Conservation (phyloP, 176 grass and related monocot genomes). For the Urochloa ruziziensis region DNA sequence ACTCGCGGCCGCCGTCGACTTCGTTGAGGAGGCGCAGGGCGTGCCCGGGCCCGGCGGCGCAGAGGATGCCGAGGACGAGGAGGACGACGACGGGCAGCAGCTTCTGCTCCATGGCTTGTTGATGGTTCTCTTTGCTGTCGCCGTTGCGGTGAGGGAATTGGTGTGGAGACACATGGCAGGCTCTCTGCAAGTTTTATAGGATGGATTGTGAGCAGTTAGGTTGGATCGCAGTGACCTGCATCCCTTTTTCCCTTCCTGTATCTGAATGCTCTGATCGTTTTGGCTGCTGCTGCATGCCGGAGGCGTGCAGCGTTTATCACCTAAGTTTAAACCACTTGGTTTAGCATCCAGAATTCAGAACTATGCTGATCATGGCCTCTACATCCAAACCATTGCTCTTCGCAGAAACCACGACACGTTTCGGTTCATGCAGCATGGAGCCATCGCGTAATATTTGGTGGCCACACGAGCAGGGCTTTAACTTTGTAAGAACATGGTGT, state of each 20-base stretch:
- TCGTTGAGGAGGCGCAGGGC: slow-evolving; percentile 33
- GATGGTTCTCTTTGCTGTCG: not conserved
- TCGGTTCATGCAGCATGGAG: not conserved
- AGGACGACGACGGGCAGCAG: not conserved
- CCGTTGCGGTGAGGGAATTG: not conserved
- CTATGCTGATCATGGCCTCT: not conserved
- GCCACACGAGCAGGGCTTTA: not conserved
- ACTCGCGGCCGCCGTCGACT: slow-evolving; percentile 2
- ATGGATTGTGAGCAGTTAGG: not conserved
- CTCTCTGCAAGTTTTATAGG: not conserved
- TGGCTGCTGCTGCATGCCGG: not conserved
- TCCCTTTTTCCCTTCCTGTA: too few relatives aligned
- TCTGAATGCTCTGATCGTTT: not conserved
- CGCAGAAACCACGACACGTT: too few relatives aligned
- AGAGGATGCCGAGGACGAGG: slow-evolving; percentile 10
- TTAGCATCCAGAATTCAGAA: not conserved
- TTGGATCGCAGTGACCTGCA: slow-evolving; percentile 46
- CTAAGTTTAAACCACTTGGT: slow-evolving; percentile 22
- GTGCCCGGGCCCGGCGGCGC: not conserved
- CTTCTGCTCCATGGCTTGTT: slow-evolving; percentile 39
- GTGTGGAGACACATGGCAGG: not conserved
- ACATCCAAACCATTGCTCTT: too few relatives aligned
- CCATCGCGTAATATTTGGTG: not conserved
- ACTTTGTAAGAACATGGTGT: not conserved
- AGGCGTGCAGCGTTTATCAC: slow-evolving; percentile 18